A percentile compares a stretch with the other conserved stretches of the same genome.
phyloP scores from a whole-genome alignment of 306 rosid species.

The Cucurbita maxima region DNA sequence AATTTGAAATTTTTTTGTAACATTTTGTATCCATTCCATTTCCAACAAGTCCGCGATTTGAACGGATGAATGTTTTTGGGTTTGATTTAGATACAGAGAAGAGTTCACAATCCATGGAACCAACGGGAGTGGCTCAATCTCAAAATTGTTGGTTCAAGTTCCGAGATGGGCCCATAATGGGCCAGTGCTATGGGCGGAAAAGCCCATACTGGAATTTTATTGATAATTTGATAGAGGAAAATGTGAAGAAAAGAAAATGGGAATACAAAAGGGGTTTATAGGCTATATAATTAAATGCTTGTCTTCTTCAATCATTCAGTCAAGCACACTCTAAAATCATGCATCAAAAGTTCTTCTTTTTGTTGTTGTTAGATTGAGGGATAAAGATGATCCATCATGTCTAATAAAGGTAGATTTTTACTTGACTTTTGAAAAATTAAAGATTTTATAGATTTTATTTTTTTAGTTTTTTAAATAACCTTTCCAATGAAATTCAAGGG shows the following conservation, averaged over 20 bases:
- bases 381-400: neutral
- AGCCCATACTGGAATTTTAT: neutral
- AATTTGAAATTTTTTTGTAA: too few relatives aligned
- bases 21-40: too few relatives aligned
- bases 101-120: neutral
- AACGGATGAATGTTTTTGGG: neutral
- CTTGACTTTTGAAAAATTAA: neutral
- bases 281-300: neutral
- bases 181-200: neutral
- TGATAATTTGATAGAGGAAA: too few relatives aligned
- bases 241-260: neutral
- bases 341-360: neutral
- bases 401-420: neutral
- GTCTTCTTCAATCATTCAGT: neutral
- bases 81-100: neutral
- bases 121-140: neutral
- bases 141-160: neutral
- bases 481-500: neutral
- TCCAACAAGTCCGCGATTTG: too few relatives aligned
- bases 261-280: neutral
- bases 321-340: slow-evolving; percentile 7
- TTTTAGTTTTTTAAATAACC: neutral
- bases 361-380: neutral
- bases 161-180: slow-evolving; percentile 5
- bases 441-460: neutral